A percentile compares a stretch with the other conserved stretches of the same genome.
These are phyloP conservation scores for Citrullus amarus DNA, from an alignment of 306 rosid genomes.

Conservation along the genomic window DNA sequence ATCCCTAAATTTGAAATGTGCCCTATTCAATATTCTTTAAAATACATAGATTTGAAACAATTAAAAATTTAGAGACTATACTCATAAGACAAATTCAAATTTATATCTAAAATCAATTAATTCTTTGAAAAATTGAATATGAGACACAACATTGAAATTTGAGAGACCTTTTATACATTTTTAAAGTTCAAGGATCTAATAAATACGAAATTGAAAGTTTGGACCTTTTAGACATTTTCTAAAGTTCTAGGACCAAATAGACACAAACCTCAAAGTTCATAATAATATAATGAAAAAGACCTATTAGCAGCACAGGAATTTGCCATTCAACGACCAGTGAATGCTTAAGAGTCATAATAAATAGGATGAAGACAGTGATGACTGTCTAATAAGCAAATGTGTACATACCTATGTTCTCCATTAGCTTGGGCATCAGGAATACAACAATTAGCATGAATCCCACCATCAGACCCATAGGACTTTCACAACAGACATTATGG, in stretches of 20 bases:
- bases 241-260: too few species aligned
- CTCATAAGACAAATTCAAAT: neutral
- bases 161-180: neutral
- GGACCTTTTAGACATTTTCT: neutral
- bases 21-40: neutral
- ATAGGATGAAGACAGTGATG: neutral
- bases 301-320: neutral
- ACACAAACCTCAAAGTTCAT: neutral
- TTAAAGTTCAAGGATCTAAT: neutral
- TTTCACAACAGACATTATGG: slow-evolving; percentile 71
- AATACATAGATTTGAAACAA: neutral
- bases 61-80: neutral
- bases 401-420: slow-evolving; percentile 87
- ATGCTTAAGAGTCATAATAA: neutral
- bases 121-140: too few species aligned
- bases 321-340: neutral
- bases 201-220: neutral
- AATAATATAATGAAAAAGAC: neutral
- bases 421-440: slow-evolving; percentile 88
- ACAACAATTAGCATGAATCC: slow-evolving; percentile 93
- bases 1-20: neutral
- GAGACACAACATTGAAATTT: too few species aligned
- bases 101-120: too few species aligned
- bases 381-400: slow-evolving; percentile 1
- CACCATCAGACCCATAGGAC: slow-evolving; percentile 99